phyloP scores from a whole-genome alignment of 805 yeast genomes.

The Ogataea henricii region DNA sequence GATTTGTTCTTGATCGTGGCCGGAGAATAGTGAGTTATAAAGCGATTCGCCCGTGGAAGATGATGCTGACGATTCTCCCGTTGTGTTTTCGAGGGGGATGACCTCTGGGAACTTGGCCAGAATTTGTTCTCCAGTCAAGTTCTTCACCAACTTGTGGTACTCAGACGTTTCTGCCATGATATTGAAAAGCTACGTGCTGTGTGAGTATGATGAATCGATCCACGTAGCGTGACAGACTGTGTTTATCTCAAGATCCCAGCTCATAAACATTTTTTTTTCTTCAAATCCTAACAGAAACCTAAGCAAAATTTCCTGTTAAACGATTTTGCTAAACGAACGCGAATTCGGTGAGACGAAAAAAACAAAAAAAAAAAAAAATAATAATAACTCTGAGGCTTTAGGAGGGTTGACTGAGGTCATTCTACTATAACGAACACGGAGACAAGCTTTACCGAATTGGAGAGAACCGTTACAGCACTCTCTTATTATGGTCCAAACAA shows the following conservation, averaged over 20 bases:
- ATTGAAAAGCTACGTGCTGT: not conserved
- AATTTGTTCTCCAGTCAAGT: constrained; percentile 51
- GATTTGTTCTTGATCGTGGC: constrained; percentile 94
- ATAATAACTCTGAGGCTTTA: not conserved
- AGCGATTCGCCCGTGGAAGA: constrained; percentile 32
- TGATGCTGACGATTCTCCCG: constrained; percentile 55
- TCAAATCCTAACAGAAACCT: not conserved
- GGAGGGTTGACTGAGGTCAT: too few species aligned
- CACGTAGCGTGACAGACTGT: not conserved
- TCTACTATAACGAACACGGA: too few species aligned
- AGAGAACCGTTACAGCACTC: too few species aligned
- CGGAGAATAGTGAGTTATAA: constrained; percentile 58
- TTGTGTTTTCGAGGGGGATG: constrained; percentile 58
- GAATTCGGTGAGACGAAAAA: not conserved
- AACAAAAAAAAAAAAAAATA: not conserved
- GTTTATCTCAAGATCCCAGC: not conserved
- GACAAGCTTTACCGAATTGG: too few species aligned
- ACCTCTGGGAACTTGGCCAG: constrained; percentile 65
- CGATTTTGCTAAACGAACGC: constrained; percentile 7
- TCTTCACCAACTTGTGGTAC: constrained; percentile 57
- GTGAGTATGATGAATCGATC: not conserved
- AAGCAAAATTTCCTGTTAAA: not conserved
- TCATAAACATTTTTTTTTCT: not conserved
- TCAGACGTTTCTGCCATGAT: constrained; percentile 19
- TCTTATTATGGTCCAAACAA: too few species aligned